These are phyloP conservation scores for Drechslera avenae DNA, from an alignment of 2,329 filamentous ascomycete genomes.

Conservation along the genomic window DNA sequence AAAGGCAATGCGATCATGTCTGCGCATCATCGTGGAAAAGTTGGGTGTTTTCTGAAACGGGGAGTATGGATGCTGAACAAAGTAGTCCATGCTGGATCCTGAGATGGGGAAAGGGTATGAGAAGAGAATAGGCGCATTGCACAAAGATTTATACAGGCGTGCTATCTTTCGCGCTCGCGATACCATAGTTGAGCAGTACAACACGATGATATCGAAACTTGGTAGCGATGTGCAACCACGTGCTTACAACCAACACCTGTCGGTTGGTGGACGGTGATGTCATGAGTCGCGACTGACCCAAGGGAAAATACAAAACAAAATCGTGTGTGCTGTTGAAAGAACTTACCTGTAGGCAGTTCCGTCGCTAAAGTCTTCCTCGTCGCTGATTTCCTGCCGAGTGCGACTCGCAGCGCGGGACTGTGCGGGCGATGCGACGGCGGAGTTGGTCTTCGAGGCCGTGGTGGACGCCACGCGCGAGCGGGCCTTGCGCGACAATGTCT, in stretches of 20 bases:
- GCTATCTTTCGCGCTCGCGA: no score
- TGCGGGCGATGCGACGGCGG: slow-evolving; percentile 62
- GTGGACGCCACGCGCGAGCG: slow-evolving; percentile 62
- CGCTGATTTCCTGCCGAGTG: slow-evolving; percentile 68
- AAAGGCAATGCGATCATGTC: no score
- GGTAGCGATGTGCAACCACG: no score
- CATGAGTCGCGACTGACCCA: slow-evolving; percentile 18
- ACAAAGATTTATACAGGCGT: no score
- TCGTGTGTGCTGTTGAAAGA: slow-evolving; percentile 4
- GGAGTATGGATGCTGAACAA: no score
- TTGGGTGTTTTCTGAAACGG: no score
- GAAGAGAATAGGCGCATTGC: no score
- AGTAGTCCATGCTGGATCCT: no score
- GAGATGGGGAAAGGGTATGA: no score
- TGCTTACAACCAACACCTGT: no score
- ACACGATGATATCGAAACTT: neutral
- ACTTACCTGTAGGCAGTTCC: slow-evolving; percentile 63
- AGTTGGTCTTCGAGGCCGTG: slow-evolving; percentile 63
- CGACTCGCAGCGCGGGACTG: slow-evolving; percentile 58
- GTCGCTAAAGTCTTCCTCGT: slow-evolving; percentile 67
- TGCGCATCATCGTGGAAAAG: no score
- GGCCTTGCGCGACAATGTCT: slow-evolving; percentile 73
- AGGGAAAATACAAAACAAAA: slow-evolving; percentile 15
- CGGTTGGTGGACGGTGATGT: slow-evolving; percentile 30
- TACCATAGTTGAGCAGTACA: no score